Percentiles rank a stretch among this genome's conserved stretches.
Evolutionary conservation across 352 stramenopile genomes (phyloP).

Genomic region (Phytophthora pseudosyringae): DNA sequence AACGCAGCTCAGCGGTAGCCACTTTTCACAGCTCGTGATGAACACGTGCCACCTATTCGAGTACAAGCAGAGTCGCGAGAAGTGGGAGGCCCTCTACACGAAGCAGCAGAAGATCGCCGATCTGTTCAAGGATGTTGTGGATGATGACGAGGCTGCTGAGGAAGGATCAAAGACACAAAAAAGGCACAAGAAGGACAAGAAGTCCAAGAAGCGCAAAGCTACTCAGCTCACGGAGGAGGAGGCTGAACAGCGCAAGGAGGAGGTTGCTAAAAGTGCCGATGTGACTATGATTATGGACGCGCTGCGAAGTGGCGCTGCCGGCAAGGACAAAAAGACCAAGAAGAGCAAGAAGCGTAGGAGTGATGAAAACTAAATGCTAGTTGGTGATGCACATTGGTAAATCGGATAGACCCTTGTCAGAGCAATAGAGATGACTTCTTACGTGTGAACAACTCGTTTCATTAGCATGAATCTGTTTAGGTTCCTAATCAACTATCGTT

Average conservation of each 20-base stretch:
- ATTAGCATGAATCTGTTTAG: too few species aligned
- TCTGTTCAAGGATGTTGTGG: constrained; percentile 78
- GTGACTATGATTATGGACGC: constrained; percentile 75
- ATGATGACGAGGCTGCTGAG: constrained; percentile 31
- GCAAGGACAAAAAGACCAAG: constrained; percentile 48
- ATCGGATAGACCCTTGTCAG: constrained; percentile 2
- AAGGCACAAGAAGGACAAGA: constrained; percentile 49
- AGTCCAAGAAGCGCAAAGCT: constrained; percentile 57
- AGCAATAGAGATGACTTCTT: constrained; percentile 27
- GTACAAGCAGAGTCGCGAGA: constrained; percentile 81
- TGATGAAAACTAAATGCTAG: constrained; percentile 27
- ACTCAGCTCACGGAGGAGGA: constrained; percentile 30
- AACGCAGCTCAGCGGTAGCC: constrained; percentile 72
- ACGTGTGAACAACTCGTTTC: background rate
- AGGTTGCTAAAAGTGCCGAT: constrained; percentile 52
- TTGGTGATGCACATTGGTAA: background rate
- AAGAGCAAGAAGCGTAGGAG: constrained; percentile 50
- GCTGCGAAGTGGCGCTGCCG: constrained; percentile 43
- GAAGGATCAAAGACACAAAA: constrained; percentile 26
- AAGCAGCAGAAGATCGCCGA: constrained; percentile 85
- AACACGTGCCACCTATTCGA: constrained; percentile 83
- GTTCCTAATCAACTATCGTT: background rate
- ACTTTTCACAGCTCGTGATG: constrained; percentile 86
- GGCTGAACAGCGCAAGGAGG: constrained; percentile 39
- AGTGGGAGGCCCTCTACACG: constrained; percentile 76